Conservation (phyloP, 805 yeast species). For the Dipodascus albidus region DNA sequence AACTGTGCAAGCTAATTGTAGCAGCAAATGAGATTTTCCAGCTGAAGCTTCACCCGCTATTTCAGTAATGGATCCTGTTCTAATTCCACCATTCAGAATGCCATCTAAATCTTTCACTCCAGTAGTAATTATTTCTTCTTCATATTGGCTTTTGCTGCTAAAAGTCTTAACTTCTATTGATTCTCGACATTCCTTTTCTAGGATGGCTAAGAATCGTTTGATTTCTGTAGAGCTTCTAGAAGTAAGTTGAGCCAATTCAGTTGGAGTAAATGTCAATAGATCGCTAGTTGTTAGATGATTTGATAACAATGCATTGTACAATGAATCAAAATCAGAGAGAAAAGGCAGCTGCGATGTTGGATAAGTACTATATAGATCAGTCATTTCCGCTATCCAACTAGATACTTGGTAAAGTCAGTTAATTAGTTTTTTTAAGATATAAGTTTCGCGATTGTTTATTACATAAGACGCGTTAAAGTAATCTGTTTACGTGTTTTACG, state of each 20-base stretch:
- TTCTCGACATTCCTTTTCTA: background rate
- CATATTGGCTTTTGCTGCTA: background rate
- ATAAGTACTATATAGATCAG: background rate
- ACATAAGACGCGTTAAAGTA: background rate
- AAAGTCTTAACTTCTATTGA: background rate
- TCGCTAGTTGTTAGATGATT: background rate
- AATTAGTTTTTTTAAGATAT: no score
- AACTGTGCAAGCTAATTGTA: slow-evolving; percentile 51
- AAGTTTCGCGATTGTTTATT: no score
- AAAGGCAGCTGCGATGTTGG: background rate
- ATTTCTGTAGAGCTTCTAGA: background rate
- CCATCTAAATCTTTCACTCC: slow-evolving; percentile 43
- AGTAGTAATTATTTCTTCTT: slow-evolving; percentile 27
- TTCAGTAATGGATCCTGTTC: slow-evolving; percentile 51
- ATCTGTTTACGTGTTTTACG: background rate
- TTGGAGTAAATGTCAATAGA: background rate
- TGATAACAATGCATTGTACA: background rate
- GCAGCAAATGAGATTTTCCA: slow-evolving; percentile 74
- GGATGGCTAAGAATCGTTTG: background rate
- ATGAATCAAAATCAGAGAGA: background rate
- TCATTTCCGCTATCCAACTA: background rate
- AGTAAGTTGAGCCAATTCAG: background rate
- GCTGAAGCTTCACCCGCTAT: slow-evolving; percentile 74
- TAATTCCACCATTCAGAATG: slow-evolving; percentile 45
- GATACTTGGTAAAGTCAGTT: no score